phyloP scores from a whole-genome alignment of 2,329 filamentous ascomycete species.

The Fusarium avenaceum region DNA sequence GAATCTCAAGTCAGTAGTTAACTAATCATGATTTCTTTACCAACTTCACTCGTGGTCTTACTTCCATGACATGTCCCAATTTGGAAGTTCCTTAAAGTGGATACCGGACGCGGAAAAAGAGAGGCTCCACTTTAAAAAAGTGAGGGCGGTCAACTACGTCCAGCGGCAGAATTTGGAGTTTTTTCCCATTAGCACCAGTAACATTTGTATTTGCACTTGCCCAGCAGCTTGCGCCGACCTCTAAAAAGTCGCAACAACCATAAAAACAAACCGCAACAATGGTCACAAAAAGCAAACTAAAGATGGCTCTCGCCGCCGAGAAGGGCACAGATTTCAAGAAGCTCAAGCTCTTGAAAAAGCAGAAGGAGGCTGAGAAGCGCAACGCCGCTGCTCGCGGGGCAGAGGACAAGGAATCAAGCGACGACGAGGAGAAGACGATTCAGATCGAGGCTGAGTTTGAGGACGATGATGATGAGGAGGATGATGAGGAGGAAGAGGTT shows the following conservation, averaged over 20 bases:
- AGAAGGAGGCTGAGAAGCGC: slow-evolving; percentile 60
- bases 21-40: too few relatives aligned
- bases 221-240: slow-evolving; percentile 36
- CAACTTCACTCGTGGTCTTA: not conserved
- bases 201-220: slow-evolving; percentile 41
- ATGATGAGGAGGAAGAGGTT: slow-evolving; percentile 46
- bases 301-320: slow-evolving; percentile 67
- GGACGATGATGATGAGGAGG: slow-evolving; percentile 56
- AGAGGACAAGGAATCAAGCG: slow-evolving; percentile 50
- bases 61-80: slow-evolving; percentile 8
- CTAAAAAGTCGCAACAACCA: slow-evolving; percentile 27
- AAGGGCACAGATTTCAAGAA: slow-evolving; percentile 68
- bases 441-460: slow-evolving; percentile 56
- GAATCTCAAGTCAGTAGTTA: too few relatives aligned
- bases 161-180: slow-evolving; percentile 51
- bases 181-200: slow-evolving; percentile 47
- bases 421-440: slow-evolving; percentile 51
- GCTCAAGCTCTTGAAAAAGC: slow-evolving; percentile 63
- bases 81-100: slow-evolving; percentile 11
- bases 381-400: slow-evolving; percentile 50
- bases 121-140: slow-evolving; percentile 47
- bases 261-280: slow-evolving; percentile 48
- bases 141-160: slow-evolving; percentile 46
- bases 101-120: slow-evolving; percentile 8
- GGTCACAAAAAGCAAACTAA: slow-evolving; percentile 64